Conservation (phyloP, 768 basidiomycete species). For the Lactarius pseudohatsudake region DNA sequence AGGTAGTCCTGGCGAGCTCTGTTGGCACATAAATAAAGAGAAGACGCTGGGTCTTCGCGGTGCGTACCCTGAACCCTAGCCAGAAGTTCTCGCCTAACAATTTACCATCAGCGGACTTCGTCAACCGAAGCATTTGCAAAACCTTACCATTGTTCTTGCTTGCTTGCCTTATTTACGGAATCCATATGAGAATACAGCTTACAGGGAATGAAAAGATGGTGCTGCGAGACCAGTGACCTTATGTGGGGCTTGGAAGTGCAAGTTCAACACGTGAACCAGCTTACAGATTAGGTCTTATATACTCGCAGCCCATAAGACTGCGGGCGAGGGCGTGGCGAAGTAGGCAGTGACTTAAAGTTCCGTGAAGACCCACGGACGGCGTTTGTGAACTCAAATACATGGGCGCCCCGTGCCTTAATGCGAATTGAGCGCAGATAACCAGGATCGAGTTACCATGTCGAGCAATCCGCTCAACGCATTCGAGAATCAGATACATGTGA, state of each 20-base stretch:
- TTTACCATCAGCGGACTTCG: neutral
- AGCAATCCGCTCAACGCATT: neutral
- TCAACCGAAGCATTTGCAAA: neutral
- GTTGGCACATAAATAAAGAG: slow-evolving; percentile 12
- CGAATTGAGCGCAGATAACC: slow-evolving; percentile 4
- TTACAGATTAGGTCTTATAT: slow-evolving; percentile 15
- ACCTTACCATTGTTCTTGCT: slow-evolving; percentile 26
- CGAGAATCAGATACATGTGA: neutral
- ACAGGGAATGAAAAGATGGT: slow-evolving; percentile 1
- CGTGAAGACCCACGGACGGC: slow-evolving; percentile 12
- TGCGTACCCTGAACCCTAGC: slow-evolving; percentile 20
- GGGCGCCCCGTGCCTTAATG: slow-evolving; percentile 23
- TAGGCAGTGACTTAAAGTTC: slow-evolving; percentile 10
- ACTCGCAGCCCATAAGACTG: slow-evolving; percentile 6
- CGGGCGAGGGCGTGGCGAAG: slow-evolving; percentile 14
- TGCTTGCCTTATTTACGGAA: slow-evolving; percentile 4
- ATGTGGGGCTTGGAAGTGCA: slow-evolving; percentile 5
- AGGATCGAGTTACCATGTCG: slow-evolving; percentile 7
- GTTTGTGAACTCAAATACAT: slow-evolving; percentile 24
- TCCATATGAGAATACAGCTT: slow-evolving; percentile 17
- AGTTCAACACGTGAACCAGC: slow-evolving; percentile 3
- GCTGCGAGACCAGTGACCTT: slow-evolving; percentile 7
- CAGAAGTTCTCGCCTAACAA: slow-evolving; percentile 25
- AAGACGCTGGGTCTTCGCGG: neutral
- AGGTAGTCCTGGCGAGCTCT: slow-evolving; percentile 23